Evolutionary conservation across 176 grass and related monocot species (phyloP).

Genomic region (Aegilops sharonensis): DNA sequence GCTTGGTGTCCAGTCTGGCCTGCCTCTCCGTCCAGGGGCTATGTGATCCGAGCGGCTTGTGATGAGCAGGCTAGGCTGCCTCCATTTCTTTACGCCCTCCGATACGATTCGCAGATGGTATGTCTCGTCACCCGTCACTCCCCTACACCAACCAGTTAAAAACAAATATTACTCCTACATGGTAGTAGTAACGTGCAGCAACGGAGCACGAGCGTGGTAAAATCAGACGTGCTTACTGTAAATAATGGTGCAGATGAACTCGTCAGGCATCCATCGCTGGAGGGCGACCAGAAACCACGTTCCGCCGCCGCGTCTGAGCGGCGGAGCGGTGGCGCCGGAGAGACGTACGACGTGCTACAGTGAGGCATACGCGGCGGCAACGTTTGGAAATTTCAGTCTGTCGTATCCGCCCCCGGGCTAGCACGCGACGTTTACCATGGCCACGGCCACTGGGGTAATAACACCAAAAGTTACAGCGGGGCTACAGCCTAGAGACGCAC

Average conservation of each 20-base stretch:
- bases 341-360: not conserved
- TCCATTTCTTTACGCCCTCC: constrained; percentile 21
- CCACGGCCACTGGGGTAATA: not conserved
- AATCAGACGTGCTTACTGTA: not conserved
- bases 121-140: not conserved
- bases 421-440: not conserved
- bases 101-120: not conserved
- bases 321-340: not conserved
- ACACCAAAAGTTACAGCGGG: constrained; percentile 33
- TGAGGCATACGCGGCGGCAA: not conserved
- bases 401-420: not conserved
- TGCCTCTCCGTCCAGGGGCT: constrained; percentile 23
- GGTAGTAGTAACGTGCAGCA: not conserved
- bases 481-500: constrained; percentile 16
- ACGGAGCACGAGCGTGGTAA: not conserved
- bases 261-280: too few species aligned
- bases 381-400: constrained; percentile 2
- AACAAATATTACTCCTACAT: too few species aligned
- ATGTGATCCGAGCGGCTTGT: constrained; percentile 27
- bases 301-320: not conserved
- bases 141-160: not conserved
- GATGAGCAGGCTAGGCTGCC: not conserved
- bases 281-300: too few species aligned
- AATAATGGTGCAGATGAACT: too few species aligned
- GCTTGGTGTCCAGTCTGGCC: not conserved